These are phyloP conservation scores for Eudorina sp. DNA, from an alignment of 139 green algal genomes.

Conservation along the genomic window DNA sequence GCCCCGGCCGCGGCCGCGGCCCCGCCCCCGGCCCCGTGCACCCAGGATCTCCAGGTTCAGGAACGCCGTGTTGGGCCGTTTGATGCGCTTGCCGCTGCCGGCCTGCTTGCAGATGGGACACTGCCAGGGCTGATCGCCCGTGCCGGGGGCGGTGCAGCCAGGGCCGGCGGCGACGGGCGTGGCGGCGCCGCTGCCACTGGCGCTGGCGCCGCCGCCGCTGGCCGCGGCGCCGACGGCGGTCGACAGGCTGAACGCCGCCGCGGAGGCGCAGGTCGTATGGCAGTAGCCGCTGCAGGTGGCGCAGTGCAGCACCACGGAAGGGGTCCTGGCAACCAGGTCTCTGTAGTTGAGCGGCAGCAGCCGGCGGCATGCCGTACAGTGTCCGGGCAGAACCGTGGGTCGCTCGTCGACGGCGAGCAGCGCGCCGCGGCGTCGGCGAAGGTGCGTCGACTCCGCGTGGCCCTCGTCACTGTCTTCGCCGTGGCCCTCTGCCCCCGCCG, in stretches of 20 bases:
- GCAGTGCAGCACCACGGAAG: neutral
- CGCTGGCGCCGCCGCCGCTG: no score
- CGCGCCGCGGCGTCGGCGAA: neutral
- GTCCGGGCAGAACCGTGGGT: neutral
- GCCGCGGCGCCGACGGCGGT: no score
- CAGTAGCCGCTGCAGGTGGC: slow-evolving; percentile 18
- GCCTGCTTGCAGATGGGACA: slow-evolving; percentile 28
- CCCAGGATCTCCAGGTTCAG: neutral
- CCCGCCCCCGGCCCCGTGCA: neutral
- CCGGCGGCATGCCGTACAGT: slow-evolving; percentile 14
- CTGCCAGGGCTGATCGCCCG: neutral
- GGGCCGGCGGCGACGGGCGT: no score
- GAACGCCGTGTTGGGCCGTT: slow-evolving; percentile 16
- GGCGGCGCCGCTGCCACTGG: no score
- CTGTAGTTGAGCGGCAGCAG: slow-evolving; percentile 14
- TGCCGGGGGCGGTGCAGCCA: no score
- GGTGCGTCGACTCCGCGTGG: neutral
- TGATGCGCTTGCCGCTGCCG: slow-evolving; percentile 18
- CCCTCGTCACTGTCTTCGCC: neutral
- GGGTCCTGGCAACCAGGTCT: neutral
- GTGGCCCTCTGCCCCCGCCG: neutral
- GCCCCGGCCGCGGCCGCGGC: slow-evolving; percentile 17
- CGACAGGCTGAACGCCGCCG: neutral
- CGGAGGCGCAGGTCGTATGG: slow-evolving; percentile 7
- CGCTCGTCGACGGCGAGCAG: neutral